Evolutionary conservation across 441 rosid species (phyloP).

Genomic region (Erodium chrysanthum): DNA sequence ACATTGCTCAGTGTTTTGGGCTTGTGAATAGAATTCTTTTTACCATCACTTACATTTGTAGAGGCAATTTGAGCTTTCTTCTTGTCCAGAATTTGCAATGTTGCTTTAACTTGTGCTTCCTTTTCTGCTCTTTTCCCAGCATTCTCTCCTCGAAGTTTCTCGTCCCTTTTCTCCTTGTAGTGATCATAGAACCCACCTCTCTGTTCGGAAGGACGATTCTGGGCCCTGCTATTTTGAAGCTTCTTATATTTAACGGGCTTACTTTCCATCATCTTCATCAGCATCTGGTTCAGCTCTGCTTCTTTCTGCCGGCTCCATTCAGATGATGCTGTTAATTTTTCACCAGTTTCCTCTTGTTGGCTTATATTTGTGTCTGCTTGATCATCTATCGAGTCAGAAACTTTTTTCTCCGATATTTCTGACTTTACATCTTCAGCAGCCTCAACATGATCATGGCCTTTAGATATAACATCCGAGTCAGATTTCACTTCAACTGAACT

Average conservation of each 20-base stretch:
- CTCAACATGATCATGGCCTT: conserved; percentile 19
- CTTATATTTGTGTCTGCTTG: conserved; percentile 20
- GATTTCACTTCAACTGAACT: conserved; percentile 22
- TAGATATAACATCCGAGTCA: conserved; percentile 24
- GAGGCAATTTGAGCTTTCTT: conserved; percentile 45
- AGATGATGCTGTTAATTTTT: conserved; percentile 26
- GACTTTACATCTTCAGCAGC: conserved; percentile 21
- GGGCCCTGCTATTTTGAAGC: conserved; percentile 20
- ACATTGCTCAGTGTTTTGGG: conserved; percentile 25
- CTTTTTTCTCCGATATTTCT: conserved; percentile 23
- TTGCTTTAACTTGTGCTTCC: conserved; percentile 42
- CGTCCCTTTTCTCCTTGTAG: conserved; percentile 51
- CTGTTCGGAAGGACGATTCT: conserved; percentile 30
- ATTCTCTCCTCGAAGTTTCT: conserved; percentile 45
- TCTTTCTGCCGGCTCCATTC: conserved; percentile 48
- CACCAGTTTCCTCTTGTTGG: conserved; percentile 24
- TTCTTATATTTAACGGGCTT: conserved; percentile 22
- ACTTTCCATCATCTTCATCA: conserved; percentile 37
- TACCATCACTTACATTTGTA: conserved; percentile 28
- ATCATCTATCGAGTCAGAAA: conserved; percentile 20
- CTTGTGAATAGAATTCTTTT: conserved; percentile 27
- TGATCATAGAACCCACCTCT: conserved; percentile 50
- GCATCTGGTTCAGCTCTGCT: conserved; percentile 44
- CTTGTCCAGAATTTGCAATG: conserved; percentile 39
- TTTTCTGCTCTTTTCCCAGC: conserved; percentile 41